These are phyloP conservation scores for Penicillium salamii DNA, from an alignment of 495 filamentous ascomycete genomes.

Conservation along the genomic window DNA sequence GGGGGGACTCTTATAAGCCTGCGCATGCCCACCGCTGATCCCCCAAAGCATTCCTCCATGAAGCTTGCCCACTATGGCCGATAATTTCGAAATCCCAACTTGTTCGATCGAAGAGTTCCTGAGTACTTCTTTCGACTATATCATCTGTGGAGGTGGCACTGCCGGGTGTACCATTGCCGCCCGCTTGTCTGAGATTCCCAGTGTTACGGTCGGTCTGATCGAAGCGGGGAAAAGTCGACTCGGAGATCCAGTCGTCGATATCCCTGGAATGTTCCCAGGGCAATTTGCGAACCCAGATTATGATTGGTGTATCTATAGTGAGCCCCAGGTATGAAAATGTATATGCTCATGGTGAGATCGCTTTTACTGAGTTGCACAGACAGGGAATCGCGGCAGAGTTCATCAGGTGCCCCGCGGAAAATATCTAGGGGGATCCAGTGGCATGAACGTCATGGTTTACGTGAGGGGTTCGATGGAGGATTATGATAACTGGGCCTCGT, in stretches of 20 bases:
- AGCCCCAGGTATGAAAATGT: constrained; percentile 56
- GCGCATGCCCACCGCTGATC: too few species aligned
- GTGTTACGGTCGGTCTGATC: constrained; percentile 49
- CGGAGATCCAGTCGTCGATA: constrained; percentile 44
- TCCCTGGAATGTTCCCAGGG: constrained; percentile 41
- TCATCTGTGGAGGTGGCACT: constrained; percentile 46
- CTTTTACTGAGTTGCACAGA: too few species aligned
- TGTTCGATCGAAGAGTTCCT: constrained; percentile 14
- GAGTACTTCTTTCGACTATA: constrained; percentile 26
- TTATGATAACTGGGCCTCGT: constrained; percentile 49
- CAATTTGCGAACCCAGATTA: constrained; percentile 50
- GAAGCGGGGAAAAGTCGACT: constrained; percentile 52
- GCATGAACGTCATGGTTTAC: constrained; percentile 46
- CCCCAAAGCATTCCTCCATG: too few species aligned
- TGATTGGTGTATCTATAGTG: constrained; percentile 55
- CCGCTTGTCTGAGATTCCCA: constrained; percentile 42
- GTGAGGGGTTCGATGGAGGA: constrained; percentile 32
- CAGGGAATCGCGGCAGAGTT: constrained; percentile 16
- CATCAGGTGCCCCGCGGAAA: constrained; percentile 48
- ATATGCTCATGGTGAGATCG: too few species aligned
- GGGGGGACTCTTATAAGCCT: too few species aligned
- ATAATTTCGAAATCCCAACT: constrained; percentile 1
- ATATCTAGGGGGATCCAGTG: constrained; percentile 56
- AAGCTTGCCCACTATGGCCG: not conserved
- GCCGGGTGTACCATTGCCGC: constrained; percentile 48